Conservation (phyloP, 2,329 filamentous ascomycete species). For the Penicillium sp. region DNA sequence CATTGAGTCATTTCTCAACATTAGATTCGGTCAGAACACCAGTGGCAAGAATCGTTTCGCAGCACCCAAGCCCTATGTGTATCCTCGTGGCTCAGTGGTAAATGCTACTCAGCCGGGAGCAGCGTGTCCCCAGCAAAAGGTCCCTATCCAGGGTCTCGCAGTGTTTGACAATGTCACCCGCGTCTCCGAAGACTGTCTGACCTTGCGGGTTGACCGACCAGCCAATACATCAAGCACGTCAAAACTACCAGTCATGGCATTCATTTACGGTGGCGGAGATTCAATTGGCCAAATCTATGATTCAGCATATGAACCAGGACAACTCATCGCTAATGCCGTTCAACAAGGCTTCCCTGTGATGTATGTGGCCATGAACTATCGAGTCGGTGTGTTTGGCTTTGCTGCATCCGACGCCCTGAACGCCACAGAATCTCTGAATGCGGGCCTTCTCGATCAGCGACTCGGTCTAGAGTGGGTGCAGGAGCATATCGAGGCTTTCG, state of each 20-base stretch:
- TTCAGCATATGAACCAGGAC: constrained; percentile 9
- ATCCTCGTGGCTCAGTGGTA: constrained; percentile 10
- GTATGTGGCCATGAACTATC: constrained; percentile 17
- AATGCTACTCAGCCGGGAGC: constrained; percentile 11
- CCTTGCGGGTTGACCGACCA: constrained; percentile 12
- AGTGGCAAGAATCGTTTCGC: constrained; percentile 11
- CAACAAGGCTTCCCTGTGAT: constrained; percentile 10
- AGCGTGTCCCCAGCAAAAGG: constrained; percentile 14
- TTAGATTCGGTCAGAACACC: constrained; percentile 12
- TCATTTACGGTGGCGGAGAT: constrained; percentile 15
- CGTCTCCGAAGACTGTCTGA: constrained; percentile 16
- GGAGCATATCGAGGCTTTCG: constrained; percentile 9
- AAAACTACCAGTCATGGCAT: constrained; percentile 15
- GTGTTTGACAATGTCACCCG: constrained; percentile 15
- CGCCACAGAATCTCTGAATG: constrained; percentile 10
- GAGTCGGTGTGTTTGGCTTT: constrained; percentile 14
- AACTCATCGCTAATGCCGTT: constrained; percentile 5
- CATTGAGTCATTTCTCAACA: constrained; percentile 14
- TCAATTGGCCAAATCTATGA: constrained; percentile 16
- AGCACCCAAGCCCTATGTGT: constrained; percentile 7
- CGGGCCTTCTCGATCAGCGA: constrained; percentile 9
- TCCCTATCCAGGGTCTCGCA: constrained; percentile 3
- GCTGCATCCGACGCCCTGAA: constrained; percentile 11
- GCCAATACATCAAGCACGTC: constrained; percentile 2
- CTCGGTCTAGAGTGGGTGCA: constrained; percentile 9